Evolutionary conservation across 2,329 filamentous ascomycete species (phyloP).

Genomic region (Mycosphaerella arachidis): DNA sequence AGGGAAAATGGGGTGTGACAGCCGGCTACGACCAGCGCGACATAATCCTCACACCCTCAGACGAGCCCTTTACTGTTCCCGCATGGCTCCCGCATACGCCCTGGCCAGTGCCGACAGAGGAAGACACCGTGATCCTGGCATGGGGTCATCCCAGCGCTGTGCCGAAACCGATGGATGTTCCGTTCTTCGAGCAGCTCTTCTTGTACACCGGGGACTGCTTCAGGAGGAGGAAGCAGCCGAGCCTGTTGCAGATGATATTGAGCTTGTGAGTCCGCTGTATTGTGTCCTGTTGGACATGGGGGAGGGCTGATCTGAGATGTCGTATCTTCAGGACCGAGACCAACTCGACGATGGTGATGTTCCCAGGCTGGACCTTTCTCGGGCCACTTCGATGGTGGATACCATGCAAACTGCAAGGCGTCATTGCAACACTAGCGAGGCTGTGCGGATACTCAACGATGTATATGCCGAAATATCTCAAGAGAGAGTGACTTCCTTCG

Average conservation of each 20-base stretch:
- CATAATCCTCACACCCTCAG: slow-evolving; percentile 4
- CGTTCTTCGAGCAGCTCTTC: slow-evolving; percentile 12
- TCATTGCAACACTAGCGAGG: not conserved
- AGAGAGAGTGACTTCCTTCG: not conserved
- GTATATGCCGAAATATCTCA: slow-evolving; percentile 2
- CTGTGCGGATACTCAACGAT: not conserved
- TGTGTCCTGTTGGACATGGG: too few species aligned
- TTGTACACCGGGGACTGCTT: slow-evolving; percentile 1
- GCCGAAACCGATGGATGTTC: slow-evolving; percentile 4
- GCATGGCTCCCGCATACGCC: slow-evolving; percentile 7
- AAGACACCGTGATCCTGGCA: slow-evolving; percentile 6
- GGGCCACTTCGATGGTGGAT: slow-evolving; percentile 12
- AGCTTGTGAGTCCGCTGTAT: slow-evolving; percentile 2
- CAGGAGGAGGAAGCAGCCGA: slow-evolving; percentile 1
- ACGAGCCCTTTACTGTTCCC: not conserved
- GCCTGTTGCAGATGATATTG: slow-evolving; percentile 7
- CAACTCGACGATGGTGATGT: slow-evolving; percentile 3
- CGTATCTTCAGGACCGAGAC: slow-evolving; percentile 2
- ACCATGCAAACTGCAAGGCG: slow-evolving; percentile 7
- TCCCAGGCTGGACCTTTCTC: slow-evolving; percentile 3
- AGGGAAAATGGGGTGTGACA: slow-evolving; percentile 6
- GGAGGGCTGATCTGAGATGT: not conserved
- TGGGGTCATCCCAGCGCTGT: slow-evolving; percentile 7
- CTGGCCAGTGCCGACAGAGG: not conserved
- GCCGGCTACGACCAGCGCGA: slow-evolving; percentile 8